These are phyloP conservation scores for Platanthera zijinensis DNA, from an alignment of 106 monocot genomes.

Conservation along the genomic window DNA sequence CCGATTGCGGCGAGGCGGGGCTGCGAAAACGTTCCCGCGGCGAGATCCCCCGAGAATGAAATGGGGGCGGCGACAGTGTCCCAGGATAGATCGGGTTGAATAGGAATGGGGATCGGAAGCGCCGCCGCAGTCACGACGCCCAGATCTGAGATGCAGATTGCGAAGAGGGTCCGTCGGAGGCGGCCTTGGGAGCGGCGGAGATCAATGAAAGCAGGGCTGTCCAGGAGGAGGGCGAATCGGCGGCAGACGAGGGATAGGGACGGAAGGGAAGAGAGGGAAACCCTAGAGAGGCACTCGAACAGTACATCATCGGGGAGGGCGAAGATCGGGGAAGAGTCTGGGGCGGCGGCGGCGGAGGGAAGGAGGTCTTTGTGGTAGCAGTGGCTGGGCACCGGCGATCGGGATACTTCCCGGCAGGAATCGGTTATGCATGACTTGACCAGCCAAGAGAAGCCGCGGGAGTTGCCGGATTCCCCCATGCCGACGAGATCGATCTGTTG, in stretches of 20 bases:
- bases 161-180: slow-evolving; percentile 25
- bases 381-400: slow-evolving; percentile 10
- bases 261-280: slow-evolving; percentile 50
- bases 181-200: slow-evolving; percentile 39
- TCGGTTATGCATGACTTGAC: slow-evolving; percentile 77
- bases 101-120: slow-evolving; percentile 15
- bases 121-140: slow-evolving; percentile 4
- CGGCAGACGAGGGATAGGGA: slow-evolving; percentile 44
- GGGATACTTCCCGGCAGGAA: slow-evolving; percentile 28
- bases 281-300: slow-evolving; percentile 44
- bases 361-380: neutral
- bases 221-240: slow-evolving; percentile 50
- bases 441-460: slow-evolving; percentile 69
- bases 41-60: slow-evolving; percentile 17
- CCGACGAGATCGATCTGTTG: neutral
- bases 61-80: neutral
- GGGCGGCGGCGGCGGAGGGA: neutral
- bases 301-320: slow-evolving; percentile 73
- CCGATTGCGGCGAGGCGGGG: slow-evolving; percentile 31
- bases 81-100: neutral
- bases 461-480: slow-evolving; percentile 58
- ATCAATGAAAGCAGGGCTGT: slow-evolving; percentile 30
- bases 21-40: neutral
- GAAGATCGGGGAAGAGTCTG: slow-evolving; percentile 14
- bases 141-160: slow-evolving; percentile 23